Conservation (phyloP, 2,329 filamentous ascomycete genomes). For the Penicillium sp. region DNA sequence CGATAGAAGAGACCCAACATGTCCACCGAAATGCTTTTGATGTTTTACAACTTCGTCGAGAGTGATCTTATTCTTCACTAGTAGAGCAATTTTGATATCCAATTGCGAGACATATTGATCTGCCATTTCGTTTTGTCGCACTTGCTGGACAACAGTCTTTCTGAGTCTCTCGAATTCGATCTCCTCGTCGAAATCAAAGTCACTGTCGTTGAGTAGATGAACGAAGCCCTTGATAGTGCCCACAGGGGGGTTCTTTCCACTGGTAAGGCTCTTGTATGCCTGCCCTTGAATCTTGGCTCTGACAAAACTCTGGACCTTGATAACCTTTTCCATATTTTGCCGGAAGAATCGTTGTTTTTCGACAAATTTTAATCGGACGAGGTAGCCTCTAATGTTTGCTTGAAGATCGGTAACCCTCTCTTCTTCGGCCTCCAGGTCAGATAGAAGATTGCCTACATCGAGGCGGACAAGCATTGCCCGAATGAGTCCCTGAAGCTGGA, state of each 20-base stretch:
- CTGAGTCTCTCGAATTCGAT: slow-evolving; percentile 92
- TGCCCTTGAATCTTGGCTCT: slow-evolving; percentile 93
- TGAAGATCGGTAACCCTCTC: slow-evolving; percentile 72
- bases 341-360: slow-evolving; percentile 87
- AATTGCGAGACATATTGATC: slow-evolving; percentile 98
- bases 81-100: slow-evolving; percentile 95
- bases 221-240: slow-evolving; percentile 98
- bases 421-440: slow-evolving; percentile 77
- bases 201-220: slow-evolving; percentile 93
- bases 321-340: slow-evolving; percentile 97
- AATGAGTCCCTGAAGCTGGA: slow-evolving; percentile 68
- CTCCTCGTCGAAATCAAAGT: slow-evolving; percentile 98
- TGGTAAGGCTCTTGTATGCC: slow-evolving; percentile 95
- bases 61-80: slow-evolving; percentile 99
- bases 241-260: slow-evolving; percentile 93
- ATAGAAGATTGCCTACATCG: slow-evolving; percentile 68
- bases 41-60: slow-evolving; percentile 96
- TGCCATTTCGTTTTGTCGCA: slow-evolving; percentile 92
- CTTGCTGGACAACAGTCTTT: slow-evolving; percentile 95
- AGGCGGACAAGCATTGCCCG: slow-evolving; percentile 76
- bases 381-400: slow-evolving; percentile 65
- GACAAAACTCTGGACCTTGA: slow-evolving; percentile 97
- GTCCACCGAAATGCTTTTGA: slow-evolving; percentile 91
- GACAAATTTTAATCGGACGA: slow-evolving; percentile 70
- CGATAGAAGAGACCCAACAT: slow-evolving; percentile 76